Evolutionary conservation across 345 rosid species (phyloP).

Genomic region (Pistacia atlantica): DNA sequence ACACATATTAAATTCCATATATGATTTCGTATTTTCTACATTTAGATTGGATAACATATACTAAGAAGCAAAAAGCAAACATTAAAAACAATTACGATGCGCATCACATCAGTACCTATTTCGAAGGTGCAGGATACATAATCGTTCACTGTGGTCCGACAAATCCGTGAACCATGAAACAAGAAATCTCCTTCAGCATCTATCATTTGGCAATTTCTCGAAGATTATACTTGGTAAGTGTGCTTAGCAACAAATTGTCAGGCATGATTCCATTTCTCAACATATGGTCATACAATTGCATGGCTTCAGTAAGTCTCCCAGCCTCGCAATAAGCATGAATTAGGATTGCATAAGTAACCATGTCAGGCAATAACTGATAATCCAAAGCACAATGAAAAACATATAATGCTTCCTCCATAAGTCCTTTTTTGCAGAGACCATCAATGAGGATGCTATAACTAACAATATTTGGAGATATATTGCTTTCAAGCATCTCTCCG

Average conservation of each 20-base stretch:
- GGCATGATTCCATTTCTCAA: constrained; percentile 41
- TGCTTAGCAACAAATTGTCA: constrained; percentile 37
- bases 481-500: constrained; percentile 49
- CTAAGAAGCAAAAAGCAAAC: too few relatives aligned
- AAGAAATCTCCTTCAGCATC: background rate
- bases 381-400: constrained; percentile 41
- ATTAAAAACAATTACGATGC: background rate
- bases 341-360: constrained; percentile 45
- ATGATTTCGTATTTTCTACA: too few relatives aligned
- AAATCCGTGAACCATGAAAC: background rate
- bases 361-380: constrained; percentile 44
- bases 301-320: constrained; percentile 48
- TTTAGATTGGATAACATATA: too few relatives aligned
- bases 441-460: constrained; percentile 54
- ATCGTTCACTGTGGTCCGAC: background rate
- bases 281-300: constrained; percentile 40
- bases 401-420: constrained; percentile 40
- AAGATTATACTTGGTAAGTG: constrained; percentile 37
- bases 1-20: too few relatives aligned
- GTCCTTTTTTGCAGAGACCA: constrained; percentile 50
- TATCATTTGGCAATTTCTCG: constrained; percentile 10
- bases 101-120: background rate
- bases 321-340: constrained; percentile 55
- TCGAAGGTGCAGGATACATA: background rate
- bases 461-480: constrained; percentile 44